Evolutionary conservation across 768 basidiomycete species (phyloP).

Genomic region (Termitomyces sp.): DNA sequence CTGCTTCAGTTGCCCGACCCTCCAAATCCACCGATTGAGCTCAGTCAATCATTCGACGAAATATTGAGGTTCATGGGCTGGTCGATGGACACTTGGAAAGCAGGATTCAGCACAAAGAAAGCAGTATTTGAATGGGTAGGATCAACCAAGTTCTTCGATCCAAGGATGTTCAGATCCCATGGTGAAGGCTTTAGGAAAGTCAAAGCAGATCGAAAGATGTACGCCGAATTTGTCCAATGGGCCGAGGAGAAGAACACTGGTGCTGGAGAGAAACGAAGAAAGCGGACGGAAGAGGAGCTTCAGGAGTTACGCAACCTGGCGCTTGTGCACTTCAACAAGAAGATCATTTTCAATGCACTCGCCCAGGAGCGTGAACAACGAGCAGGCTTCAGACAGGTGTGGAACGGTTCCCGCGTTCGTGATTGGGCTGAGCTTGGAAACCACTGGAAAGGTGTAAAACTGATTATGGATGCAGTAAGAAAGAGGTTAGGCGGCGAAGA

Average conservation of each 20-base stretch:
- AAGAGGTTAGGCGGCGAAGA: conserved; percentile 45
- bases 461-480: conserved; percentile 46
- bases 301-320: conserved; percentile 39
- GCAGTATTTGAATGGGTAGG: conserved; percentile 62
- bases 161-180: conserved; percentile 31
- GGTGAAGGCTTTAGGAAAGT: conserved; percentile 42
- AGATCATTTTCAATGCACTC: conserved; percentile 41
- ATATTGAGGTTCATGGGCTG: conserved; percentile 59
- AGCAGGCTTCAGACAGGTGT: conserved; percentile 38
- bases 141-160: conserved; percentile 50
- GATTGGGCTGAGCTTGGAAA: conserved; percentile 50
- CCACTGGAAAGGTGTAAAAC: conserved; percentile 44
- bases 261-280: conserved; percentile 8
- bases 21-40: conserved; percentile 43
- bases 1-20: conserved; percentile 33
- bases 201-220: conserved; percentile 55
- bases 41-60: conserved; percentile 42
- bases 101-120: conserved; percentile 52
- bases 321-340: conserved; percentile 49
- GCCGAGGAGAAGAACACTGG: conserved; percentile 25
- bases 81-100: conserved; percentile 46
- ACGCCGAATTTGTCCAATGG: conserved; percentile 55
- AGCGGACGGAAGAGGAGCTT: conserved; percentile 11
- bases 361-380: conserved; percentile 26
- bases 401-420: conserved; percentile 49